phyloP scores from a whole-genome alignment of 495 filamentous ascomycete genomes.

The Aspergillus heteromorphus region DNA sequence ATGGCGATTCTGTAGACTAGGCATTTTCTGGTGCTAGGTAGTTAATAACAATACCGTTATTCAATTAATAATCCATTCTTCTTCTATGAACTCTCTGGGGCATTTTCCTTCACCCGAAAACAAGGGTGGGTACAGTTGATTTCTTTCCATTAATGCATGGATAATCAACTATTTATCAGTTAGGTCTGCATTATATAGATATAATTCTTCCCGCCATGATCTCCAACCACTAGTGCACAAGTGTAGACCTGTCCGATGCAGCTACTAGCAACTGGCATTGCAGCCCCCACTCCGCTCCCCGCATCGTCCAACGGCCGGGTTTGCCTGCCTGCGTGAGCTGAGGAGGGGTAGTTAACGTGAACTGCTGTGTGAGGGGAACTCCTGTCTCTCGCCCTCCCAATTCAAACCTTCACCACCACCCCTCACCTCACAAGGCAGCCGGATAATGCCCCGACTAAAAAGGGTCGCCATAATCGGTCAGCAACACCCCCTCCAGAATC shows the following conservation, averaged over 20 bases:
- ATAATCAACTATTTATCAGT: too few species aligned
- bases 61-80: background rate
- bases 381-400: background rate
- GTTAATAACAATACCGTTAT: background rate
- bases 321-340: background rate
- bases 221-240: background rate
- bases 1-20: background rate
- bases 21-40: background rate
- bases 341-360: background rate
- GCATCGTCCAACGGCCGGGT: background rate
- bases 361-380: background rate
- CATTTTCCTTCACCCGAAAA: too few species aligned
- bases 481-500: slow-evolving; percentile 12
- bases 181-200: too few species aligned
- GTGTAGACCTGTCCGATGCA: too few species aligned
- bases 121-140: too few species aligned
- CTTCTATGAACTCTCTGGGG: too few species aligned
- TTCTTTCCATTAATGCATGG: too few species aligned
- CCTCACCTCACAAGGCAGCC: background rate
- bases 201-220: background rate
- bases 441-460: slow-evolving; percentile 35
- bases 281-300: background rate
- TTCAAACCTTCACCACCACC: background rate
- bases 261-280: background rate
- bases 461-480: slow-evolving; percentile 64